Base-by-base conservation (phyloP, 1,139 yeast species). In the Nakaseomyces glabratus region DNA sequence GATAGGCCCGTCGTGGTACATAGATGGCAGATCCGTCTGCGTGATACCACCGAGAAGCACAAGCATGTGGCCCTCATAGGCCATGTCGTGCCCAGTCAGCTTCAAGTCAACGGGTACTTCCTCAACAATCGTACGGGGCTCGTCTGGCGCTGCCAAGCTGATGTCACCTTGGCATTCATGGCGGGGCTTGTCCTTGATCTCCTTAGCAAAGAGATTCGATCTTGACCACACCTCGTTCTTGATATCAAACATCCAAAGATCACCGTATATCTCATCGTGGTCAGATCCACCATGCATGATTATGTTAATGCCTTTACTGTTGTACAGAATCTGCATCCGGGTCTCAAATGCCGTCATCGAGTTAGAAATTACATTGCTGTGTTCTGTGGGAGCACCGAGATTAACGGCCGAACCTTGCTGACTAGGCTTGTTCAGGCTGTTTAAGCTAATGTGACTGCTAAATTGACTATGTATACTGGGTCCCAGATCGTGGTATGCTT, bases 211-310 rank as follows among this genome's bases (percentile, higher is more conserved):
- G 0, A 60, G 49, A 1, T 46, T 39, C 1, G 55, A 24, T 19
- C 46, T 37, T 6, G 44, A 35, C 76, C 76, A 70, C 2, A 46
- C 43, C 37, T 65, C 69, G 1, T 54, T 45, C 20, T 57, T 60
- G 20, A 69, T 43, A 41, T 65, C 64, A 43, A 66, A 69, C 52
- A 61, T 55, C 76, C 76, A 70, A 45, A 62, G 44, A 45, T 69
- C 74, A 15, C 71, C 69, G 24, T 57, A 51, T 6, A 68, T 58
- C 11, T 53, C 47, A 10, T 35, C 39, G n/a, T 56, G 54, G 35
- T 60, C 49, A 0, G 72, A 67, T 3, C 76, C 76, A 4, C 73
- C 76, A 43, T 64, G 68, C 1, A 65, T 40, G 2, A 68, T 45
- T 14, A 69, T 38, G 21, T 26, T 26, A 8, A 26, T 8, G 6